phyloP scores from a whole-genome alignment of 1,284 basidiomycete genomes.

The Fomitopsis betulina region DNA sequence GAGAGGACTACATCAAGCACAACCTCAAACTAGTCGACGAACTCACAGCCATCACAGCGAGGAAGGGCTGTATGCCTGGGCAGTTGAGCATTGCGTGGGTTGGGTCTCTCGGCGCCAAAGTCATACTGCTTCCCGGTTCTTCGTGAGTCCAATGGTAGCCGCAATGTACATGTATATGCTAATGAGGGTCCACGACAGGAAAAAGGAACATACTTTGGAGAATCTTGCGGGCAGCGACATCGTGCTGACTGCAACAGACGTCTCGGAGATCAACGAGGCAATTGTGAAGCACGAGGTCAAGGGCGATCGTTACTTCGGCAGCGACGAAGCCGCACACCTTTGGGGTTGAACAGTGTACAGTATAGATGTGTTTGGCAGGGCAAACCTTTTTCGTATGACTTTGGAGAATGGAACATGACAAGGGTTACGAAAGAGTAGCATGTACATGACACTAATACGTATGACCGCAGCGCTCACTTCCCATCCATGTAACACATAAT shows the following conservation, averaged over 20 bases:
- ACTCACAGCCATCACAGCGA: conserved; percentile 40
- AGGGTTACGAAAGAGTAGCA: no score
- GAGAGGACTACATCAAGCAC: conserved; percentile 42
- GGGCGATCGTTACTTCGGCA: conserved; percentile 27
- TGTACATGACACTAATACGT: no score
- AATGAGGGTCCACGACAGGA: conserved; percentile 15
- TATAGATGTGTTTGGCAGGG: no score
- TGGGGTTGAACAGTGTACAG: conserved; percentile 20
- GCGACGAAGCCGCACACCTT: conserved; percentile 16
- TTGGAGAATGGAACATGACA: no score
- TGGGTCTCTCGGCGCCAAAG: conserved; percentile 37
- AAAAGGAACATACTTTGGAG: conserved; percentile 37
- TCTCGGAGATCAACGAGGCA: conserved; percentile 31
- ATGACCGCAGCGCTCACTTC: no score
- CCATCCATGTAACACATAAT: no score
- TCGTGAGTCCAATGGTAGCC: conserved; percentile 30
- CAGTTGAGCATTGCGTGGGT: conserved; percentile 67
- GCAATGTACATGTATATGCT: neutral
- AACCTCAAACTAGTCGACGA: conserved; percentile 53
- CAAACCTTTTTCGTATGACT: no score
- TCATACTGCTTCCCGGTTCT: conserved; percentile 54
- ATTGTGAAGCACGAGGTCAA: conserved; percentile 25
- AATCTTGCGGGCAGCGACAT: conserved; percentile 41
- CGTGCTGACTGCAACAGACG: conserved; percentile 34
- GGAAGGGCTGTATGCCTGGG: conserved; percentile 46